A percentile compares a stretch with the other conserved stretches of the same genome.
phyloP scores from a whole-genome alignment of 1,284 basidiomycete genomes.

The Boletus semigastroideus region DNA sequence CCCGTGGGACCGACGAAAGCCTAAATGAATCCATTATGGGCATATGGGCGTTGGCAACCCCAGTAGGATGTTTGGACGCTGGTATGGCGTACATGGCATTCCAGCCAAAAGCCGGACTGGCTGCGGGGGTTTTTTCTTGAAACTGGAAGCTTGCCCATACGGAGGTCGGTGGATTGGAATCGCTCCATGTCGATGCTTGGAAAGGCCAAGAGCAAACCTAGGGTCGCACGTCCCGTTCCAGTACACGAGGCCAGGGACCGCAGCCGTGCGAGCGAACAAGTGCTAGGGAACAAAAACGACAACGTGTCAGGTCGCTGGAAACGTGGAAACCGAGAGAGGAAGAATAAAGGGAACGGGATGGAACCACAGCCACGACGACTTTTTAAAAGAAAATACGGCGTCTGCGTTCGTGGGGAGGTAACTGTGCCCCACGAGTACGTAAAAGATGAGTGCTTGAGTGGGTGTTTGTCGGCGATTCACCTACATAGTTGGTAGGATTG shows the following conservation, averaged over 20 bases:
- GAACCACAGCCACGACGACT: constrained; percentile 6
- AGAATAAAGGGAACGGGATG: neutral
- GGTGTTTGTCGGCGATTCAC: neutral
- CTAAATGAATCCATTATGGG: constrained; percentile 8
- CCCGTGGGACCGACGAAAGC: constrained; percentile 3
- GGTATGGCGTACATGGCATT: neutral
- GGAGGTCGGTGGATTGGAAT: neutral
- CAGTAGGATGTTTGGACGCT: neutral
- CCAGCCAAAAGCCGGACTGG: constrained; percentile 4
- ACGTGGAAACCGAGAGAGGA: neutral
- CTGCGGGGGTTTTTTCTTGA: constrained; percentile 7
- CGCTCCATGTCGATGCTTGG: neutral
- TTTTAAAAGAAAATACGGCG: neutral
- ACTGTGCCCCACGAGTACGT: constrained; percentile 11
- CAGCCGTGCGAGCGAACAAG: constrained; percentile 16
- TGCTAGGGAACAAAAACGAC: neutral
- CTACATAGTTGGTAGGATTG: neutral
- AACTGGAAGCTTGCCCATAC: neutral
- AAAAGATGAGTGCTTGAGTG: neutral
- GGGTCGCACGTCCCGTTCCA: constrained; percentile 2
- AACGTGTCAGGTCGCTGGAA: constrained; percentile 5
- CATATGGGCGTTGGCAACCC: constrained; percentile 1
- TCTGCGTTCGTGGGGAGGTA: constrained; percentile 3
- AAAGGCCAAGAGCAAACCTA: neutral
- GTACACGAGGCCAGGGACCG: constrained; percentile 19